Percentiles rank a stretch among this genome's conserved stretches.
Conservation (phyloP, 2,329 filamentous ascomycete genomes). For the Calonectria fujianensis region DNA sequence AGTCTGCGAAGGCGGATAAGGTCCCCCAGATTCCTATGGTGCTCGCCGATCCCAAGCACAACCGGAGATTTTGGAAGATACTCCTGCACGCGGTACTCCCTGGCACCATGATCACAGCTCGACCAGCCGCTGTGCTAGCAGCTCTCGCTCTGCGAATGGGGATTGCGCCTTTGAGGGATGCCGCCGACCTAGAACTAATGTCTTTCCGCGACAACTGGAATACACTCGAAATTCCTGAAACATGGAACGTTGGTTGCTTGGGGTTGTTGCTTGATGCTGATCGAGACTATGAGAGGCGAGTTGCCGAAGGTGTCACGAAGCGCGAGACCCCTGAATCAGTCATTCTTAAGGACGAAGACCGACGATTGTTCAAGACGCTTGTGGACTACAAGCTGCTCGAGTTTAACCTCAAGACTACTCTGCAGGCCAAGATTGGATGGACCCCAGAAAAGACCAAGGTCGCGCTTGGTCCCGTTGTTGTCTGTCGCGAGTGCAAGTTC, state of each 20-base stretch:
- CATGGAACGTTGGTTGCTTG: constrained; percentile 68
- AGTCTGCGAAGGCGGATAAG: constrained; percentile 53
- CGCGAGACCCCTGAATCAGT: constrained; percentile 37
- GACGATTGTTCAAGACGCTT: constrained; percentile 65
- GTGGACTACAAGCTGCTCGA: constrained; percentile 68
- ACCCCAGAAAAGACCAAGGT: constrained; percentile 65
- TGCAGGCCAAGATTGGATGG: constrained; percentile 67
- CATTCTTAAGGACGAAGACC: constrained; percentile 62
- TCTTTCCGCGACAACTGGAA: constrained; percentile 67
- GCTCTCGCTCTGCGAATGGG: constrained; percentile 70
- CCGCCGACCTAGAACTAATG: constrained; percentile 65
- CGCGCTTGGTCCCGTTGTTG: constrained; percentile 64
- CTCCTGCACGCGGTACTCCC: constrained; percentile 69
- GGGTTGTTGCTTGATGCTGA: constrained; percentile 69
- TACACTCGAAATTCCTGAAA: constrained; percentile 68
- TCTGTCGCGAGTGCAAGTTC: constrained; percentile 64
- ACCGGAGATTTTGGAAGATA: constrained; percentile 67
- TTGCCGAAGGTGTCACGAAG: constrained; percentile 48
- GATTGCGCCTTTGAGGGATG: constrained; percentile 62
- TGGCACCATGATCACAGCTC: constrained; percentile 67
- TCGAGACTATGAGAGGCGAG: constrained; percentile 57
- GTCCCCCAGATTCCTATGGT: constrained; percentile 67
- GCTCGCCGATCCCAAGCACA: constrained; percentile 60
- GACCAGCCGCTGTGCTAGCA: constrained; percentile 67
- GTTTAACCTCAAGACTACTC: constrained; percentile 66